A percentile compares a stretch with the other conserved stretches of the same genome.
Conservation (phyloP, 345 rosid genomes). For the Citrus sp. region DNA sequence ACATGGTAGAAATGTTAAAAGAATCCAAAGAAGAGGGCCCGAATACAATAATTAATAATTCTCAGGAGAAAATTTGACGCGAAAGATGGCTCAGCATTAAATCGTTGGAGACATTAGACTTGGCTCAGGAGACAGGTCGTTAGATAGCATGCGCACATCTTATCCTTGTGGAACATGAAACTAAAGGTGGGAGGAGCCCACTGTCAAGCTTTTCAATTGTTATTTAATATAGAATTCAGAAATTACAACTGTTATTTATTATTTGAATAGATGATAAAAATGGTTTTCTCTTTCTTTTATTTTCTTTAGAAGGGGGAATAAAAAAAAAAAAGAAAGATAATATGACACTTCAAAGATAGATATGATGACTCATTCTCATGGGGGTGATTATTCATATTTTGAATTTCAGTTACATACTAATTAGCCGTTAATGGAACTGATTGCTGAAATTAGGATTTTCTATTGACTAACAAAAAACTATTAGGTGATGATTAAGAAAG, state of each 20-base stretch:
- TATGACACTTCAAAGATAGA: not conserved
- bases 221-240: too few relatives aligned
- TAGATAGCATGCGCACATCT: conserved; percentile 11
- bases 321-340: too few relatives aligned
- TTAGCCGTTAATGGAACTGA: not conserved
- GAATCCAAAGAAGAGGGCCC: not conserved
- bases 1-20: not conserved
- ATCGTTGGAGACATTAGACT: not conserved
- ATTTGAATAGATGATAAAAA: not conserved
- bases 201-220: not conserved
- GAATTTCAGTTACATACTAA: not conserved
- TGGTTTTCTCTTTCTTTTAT: too few relatives aligned
- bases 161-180: conserved; percentile 7
- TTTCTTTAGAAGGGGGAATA: too few relatives aligned
- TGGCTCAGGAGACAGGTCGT: conserved; percentile 7
- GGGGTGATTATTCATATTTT: not conserved
- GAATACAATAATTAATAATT: not conserved
- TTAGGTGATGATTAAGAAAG: conserved; percentile 13
- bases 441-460: not conserved
- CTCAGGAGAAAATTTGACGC: not conserved
- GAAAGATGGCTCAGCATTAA: not conserved
- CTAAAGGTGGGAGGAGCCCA: conserved; percentile 20
- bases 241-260: too few relatives aligned
- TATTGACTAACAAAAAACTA: not conserved
- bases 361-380: not conserved